These are phyloP conservation scores for Phytophthora sojae DNA, from an alignment of 352 stramenopile species.

Conservation along the genomic window DNA sequence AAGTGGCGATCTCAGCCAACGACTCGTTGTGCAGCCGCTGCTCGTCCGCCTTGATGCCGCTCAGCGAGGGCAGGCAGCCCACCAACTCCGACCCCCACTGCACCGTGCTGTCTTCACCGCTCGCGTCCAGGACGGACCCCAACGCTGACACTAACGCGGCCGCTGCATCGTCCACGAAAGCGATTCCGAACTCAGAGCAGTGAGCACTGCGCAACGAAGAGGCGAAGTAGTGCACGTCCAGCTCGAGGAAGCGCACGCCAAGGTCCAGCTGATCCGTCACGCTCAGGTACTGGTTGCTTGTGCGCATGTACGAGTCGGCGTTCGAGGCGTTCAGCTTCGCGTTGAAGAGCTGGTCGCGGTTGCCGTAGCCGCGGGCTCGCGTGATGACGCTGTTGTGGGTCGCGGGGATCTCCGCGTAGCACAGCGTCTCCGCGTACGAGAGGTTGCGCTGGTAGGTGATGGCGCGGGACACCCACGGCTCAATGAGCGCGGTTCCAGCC, in stretches of 20 bases:
- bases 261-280: conserved; percentile 80
- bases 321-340: conserved; percentile 55
- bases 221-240: conserved; percentile 83
- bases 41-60: conserved; percentile 75
- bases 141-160: conserved; percentile 40
- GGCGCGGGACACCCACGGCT: conserved; percentile 67
- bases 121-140: conserved; percentile 44
- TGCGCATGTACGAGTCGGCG: conserved; percentile 57
- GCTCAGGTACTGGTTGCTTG: conserved; percentile 76
- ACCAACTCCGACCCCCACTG: conserved; percentile 62
- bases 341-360: conserved; percentile 78
- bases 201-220: conserved; percentile 65
- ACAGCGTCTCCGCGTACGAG: conserved; percentile 71
- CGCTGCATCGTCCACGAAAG: conserved; percentile 60
- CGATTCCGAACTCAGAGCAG: conserved; percentile 62
- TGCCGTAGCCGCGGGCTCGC: conserved; percentile 63
- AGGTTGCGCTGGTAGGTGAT: conserved; percentile 75
- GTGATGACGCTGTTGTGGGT: conserved; percentile 85
- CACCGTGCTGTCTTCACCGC: conserved; percentile 36
- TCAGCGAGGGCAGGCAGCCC: conserved; percentile 76
- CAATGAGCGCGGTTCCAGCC: conserved; percentile 57
- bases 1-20: conserved; percentile 62
- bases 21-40: conserved; percentile 58
- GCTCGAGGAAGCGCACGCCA: conserved; percentile 72
- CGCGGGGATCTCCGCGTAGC: conserved; percentile 65